A percentile compares a stretch with the other conserved stretches of the same genome.
phyloP scores from a whole-genome alignment of 2,329 filamentous ascomycete genomes.

The Septoria petroselini region DNA sequence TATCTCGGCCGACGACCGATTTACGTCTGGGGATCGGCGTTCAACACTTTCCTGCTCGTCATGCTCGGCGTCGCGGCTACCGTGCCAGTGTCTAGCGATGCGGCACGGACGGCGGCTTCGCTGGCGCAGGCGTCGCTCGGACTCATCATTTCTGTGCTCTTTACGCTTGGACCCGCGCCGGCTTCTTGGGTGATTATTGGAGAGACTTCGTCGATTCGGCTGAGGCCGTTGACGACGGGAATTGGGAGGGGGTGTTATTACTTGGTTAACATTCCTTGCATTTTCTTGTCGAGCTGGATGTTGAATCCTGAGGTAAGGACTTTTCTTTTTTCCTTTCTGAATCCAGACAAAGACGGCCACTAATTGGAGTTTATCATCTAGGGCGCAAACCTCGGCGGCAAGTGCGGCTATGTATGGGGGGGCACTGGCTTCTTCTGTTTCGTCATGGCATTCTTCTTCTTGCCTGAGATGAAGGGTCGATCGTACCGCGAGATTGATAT shows the following conservation, averaged over 20 bases:
- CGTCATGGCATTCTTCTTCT: slow-evolving; percentile 47
- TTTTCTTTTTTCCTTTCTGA: no score
- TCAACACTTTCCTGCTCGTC: slow-evolving; percentile 37
- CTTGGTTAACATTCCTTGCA: slow-evolving; percentile 28
- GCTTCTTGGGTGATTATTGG: slow-evolving; percentile 32
- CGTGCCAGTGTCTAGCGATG: slow-evolving; percentile 13
- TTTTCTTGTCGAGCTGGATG: slow-evolving; percentile 25
- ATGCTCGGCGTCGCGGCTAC: slow-evolving; percentile 28
- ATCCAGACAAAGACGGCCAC: no score
- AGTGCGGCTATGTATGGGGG: slow-evolving; percentile 60
- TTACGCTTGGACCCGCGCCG: slow-evolving; percentile 29
- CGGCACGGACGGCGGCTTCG: slow-evolving; percentile 6
- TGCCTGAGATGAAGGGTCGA: slow-evolving; percentile 58
- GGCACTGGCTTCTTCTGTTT: slow-evolving; percentile 57
- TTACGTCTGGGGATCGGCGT: slow-evolving; percentile 35
- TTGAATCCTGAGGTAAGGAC: slow-evolving; percentile 21
- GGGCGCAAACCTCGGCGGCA: slow-evolving; percentile 44
- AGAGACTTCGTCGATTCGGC: slow-evolving; percentile 32
- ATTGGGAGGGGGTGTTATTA: slow-evolving; percentile 32
- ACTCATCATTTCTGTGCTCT: slow-evolving; percentile 47
- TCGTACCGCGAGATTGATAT: slow-evolving; percentile 63
- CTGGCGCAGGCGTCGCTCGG: slow-evolving; percentile 50
- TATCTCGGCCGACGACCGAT: slow-evolving; percentile 42
- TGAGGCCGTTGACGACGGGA: slow-evolving; percentile 29
- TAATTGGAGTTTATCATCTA: no score